Conservation (phyloP, 2,329 filamentous ascomycete species). For the Falciphora oryzae region DNA sequence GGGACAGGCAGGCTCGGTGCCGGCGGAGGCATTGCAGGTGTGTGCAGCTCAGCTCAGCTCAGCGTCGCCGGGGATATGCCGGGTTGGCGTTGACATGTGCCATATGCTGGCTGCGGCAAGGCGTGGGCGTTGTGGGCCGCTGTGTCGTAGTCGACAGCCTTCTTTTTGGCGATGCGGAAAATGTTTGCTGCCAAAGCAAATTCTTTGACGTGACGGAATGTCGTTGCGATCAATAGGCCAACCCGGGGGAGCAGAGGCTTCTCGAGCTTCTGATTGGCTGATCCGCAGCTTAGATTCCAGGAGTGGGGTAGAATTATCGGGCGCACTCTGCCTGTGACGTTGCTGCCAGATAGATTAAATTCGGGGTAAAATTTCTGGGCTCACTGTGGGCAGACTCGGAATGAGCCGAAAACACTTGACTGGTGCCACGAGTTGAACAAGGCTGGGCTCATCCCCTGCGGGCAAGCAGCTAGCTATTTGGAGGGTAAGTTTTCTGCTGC, state of each 20-base stretch:
- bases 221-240: not conserved
- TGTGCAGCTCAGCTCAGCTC: constrained; percentile 8
- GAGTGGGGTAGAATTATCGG: not conserved
- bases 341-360: too few species aligned
- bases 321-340: too few species aligned
- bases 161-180: not conserved
- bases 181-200: not conserved
- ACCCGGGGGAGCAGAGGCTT: not conserved
- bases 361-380: too few species aligned
- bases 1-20: constrained; percentile 40
- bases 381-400: too few species aligned
- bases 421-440: not conserved
- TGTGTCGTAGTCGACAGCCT: not conserved
- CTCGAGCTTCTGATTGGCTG: not conserved
- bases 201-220: not conserved
- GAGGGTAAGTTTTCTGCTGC: too few species aligned
- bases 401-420: not conserved
- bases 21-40: constrained; percentile 38
- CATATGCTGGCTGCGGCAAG: not conserved
- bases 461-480: not conserved
- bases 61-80: not conserved
- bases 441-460: not conserved
- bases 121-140: not conserved
- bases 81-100: not conserved
- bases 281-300: too few species aligned